Evolutionary conservation across 805 yeast species (phyloP), one percentile per base, ranked within the genome.

Genomic region (Teunomyces atbi): DNA sequence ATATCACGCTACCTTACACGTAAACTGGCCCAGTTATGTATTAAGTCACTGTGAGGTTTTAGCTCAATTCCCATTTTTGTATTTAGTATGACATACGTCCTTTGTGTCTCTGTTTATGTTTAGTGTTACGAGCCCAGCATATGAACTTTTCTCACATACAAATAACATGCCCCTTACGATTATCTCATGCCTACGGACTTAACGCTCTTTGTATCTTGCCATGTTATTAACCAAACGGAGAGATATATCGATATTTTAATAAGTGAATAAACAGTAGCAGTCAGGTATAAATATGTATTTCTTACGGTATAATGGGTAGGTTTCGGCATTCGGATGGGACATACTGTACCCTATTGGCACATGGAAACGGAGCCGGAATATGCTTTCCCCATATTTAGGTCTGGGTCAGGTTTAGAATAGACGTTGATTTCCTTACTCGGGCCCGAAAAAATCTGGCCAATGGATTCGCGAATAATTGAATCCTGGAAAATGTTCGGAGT

Each of bases 371-470:
- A 30, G 16, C 18, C 16, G 18, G 33, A 30, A 30, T 30, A 15
- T 8, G 18, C 18, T 30, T 30, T 30, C 33, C 33, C 33, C 33
- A 30, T 30, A 30, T 30, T 34, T 18, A 19, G 6, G 12, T 16
- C 18, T n/a, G 19, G 20, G 38, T 34, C 38, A 16, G 20, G 18
- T 16, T n/a, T 8, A 20, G 13, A 19, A 15, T 7, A 11, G 27
- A 37, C n/a, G 20, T n/a, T 27, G 19, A 19, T 11, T 12, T 48
- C 57, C 58, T 33, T 16, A 35, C 45, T 53, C 64, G 65, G 62
- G 35, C 36, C 64, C 64, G 64, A 54, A 40, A 10, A n/a, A 2
- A 1, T 2, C 3, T 35, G 34, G 48, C 64, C 65, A 60, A 60
- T 60, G 16, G 40, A 10, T n/a, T 23, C 30, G 28, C 46, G 47